Evolutionary conservation across 1,284 basidiomycete genomes (phyloP).

Genomic region (Cutaneotrichosporon mucoides): DNA sequence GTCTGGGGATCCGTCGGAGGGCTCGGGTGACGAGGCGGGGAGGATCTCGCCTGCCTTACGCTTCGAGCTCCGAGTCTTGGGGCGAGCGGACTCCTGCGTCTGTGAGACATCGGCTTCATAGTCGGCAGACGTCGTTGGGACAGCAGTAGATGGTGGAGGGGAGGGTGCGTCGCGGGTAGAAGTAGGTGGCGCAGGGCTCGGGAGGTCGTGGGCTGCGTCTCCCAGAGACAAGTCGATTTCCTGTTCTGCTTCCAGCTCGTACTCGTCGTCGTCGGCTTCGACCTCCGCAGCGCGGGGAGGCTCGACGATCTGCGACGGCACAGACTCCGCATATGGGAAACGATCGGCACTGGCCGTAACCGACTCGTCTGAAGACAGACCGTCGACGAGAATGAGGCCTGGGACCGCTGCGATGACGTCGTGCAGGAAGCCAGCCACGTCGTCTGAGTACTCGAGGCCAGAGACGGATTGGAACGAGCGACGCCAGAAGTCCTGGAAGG

Average conservation of each 20-base stretch:
- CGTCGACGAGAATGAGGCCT: conserved; percentile 33
- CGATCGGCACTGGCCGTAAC: not conserved
- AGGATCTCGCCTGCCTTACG: conserved; percentile 7
- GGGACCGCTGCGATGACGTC: conserved; percentile 33
- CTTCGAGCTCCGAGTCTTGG: not conserved
- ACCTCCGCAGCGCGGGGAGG: not conserved
- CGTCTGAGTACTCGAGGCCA: conserved; percentile 27
- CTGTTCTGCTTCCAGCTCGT: not conserved
- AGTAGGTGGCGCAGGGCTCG: too few species aligned
- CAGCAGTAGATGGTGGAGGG: too few species aligned
- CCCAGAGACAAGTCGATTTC: not conserved
- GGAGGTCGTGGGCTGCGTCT: not conserved
- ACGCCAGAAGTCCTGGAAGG: conserved; percentile 41
- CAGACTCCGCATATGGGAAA: conserved; percentile 7
- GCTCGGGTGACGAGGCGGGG: conserved; percentile 3
- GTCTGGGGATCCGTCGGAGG: conserved; percentile 15
- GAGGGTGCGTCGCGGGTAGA: not conserved
- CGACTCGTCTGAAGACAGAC: conserved; percentile 12
- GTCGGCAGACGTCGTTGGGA: not conserved
- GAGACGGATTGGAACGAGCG: conserved; percentile 25
- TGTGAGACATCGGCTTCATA: conserved; percentile 19
- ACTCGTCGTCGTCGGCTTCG: not conserved
- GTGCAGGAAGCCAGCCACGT: conserved; percentile 32
- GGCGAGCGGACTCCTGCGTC: not conserved
- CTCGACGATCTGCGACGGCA: conserved; percentile 4